A percentile compares a stretch with the other conserved stretches of the same genome.
Conservation (phyloP, 352 stramenopile species). For the Labyrinthula sp. region DNA sequence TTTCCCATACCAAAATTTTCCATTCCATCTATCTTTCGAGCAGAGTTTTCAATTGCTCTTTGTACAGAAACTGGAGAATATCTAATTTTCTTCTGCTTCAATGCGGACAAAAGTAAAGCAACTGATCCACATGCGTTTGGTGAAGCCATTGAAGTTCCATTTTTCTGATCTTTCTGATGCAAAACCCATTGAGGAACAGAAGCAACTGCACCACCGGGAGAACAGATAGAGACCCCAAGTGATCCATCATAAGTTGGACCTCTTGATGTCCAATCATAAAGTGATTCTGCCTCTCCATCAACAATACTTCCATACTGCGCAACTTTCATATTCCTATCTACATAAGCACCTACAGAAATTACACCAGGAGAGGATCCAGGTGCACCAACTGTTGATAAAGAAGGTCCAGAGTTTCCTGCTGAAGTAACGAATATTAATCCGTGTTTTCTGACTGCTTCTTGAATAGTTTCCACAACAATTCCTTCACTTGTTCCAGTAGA, state of each 20-base stretch:
- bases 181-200: constrained; percentile 77
- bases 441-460: constrained; percentile 66
- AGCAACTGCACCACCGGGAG: constrained; percentile 74
- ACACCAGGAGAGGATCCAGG: constrained; percentile 62
- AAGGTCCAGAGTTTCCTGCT: constrained; percentile 83
- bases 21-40: constrained; percentile 42
- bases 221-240: constrained; percentile 65
- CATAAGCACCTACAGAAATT: constrained; percentile 66
- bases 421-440: constrained; percentile 73
- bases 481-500: constrained; percentile 57
- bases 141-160: constrained; percentile 83
- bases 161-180: constrained; percentile 83
- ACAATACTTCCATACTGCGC: constrained; percentile 20
- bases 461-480: constrained; percentile 58
- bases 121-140: constrained; percentile 77
- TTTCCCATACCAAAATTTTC: constrained; percentile 51
- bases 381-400: constrained; percentile 67
- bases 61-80: constrained; percentile 64
- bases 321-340: constrained; percentile 20
- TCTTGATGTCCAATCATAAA: constrained; percentile 71
- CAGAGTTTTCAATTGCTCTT: constrained; percentile 58
- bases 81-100: constrained; percentile 51
- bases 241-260: constrained; percentile 70
- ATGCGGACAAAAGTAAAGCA: constrained; percentile 63
- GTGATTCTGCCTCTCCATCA: constrained; percentile 9